phyloP scores from a whole-genome alignment of 2,329 filamentous ascomycete species.

The Chalara sp. region DNA sequence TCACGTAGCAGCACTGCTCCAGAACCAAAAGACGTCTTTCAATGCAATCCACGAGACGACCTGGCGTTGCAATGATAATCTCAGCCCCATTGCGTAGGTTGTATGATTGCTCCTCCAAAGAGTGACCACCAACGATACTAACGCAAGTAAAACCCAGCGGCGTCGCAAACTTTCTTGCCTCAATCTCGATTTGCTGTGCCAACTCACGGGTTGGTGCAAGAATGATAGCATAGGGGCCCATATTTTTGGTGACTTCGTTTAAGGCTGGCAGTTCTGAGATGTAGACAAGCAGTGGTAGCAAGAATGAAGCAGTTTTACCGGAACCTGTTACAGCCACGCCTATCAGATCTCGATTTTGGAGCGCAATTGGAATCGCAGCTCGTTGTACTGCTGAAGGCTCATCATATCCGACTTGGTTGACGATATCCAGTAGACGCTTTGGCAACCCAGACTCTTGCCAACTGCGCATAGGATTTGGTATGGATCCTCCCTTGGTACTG shows the following conservation, averaged over 20 bases:
- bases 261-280: constrained; percentile 85
- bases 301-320: constrained; percentile 93
- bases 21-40: constrained; percentile 87
- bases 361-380: constrained; percentile 89
- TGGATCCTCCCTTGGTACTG: constrained; percentile 80
- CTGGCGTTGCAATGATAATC: constrained; percentile 97
- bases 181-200: constrained; percentile 93
- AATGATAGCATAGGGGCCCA: constrained; percentile 95
- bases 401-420: constrained; percentile 79
- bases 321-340: constrained; percentile 97
- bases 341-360: constrained; percentile 92
- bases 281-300: constrained; percentile 88
- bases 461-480: constrained; percentile 93
- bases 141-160: constrained; percentile 92
- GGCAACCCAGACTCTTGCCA: constrained; percentile 86
- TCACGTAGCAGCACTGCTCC: constrained; percentile 94
- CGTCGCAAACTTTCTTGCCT: constrained; percentile 85
- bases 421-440: constrained; percentile 68
- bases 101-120: constrained; percentile 87
- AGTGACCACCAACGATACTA: constrained; percentile 96
- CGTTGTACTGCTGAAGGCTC: constrained; percentile 90
- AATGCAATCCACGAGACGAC: constrained; percentile 94
- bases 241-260: constrained; percentile 80
- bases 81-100: constrained; percentile 88
- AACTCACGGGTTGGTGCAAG: constrained; percentile 94